Evolutionary conservation across 768 basidiomycete species (phyloP), one percentile per base, ranked within the genome.

Genomic region (Pleurotus tuber-regium): DNA sequence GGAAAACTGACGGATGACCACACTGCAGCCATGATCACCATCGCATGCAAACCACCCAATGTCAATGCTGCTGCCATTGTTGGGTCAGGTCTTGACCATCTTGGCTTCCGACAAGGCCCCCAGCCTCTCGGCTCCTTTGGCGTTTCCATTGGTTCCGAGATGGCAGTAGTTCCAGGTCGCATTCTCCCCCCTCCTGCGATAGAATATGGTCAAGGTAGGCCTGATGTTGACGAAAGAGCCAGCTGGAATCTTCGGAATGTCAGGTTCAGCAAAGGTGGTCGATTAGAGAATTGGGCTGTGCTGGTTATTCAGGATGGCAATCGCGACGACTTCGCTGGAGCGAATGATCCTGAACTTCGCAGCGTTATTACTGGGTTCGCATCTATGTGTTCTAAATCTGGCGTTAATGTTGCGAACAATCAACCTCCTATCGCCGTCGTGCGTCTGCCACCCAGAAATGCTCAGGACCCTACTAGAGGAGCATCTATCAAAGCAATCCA

Each of bases 241-340:
- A 80, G 81, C 57, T 92, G 90, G 90, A 92, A 92, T 55, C 70
- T 92, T 52, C 77, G 78, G 41, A 73, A 76, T 38, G 75, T 86
- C 58, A 80, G 77, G 57, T 92, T 92, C 59, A 68, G 79, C 2
- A 66, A 62, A 21, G 86, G 87, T 8, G 81, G 72, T 5, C 66
- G 59, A 11, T 64, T 92, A 43, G 69, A 70, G 19, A 79, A 78
- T 19, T 90, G 88, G 87, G 78, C 75, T 1, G 84, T 90, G 9
- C 68, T 92, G 11, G 68, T 89, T 36, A 80, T 92, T 56, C 68
- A 73, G 51, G 89, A 90, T 56, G 71, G 76, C 10, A 74, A 73
- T 44, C 61, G 78, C n/a, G 79, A 81, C 36, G 88, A 91, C 59
- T 91, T 91, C 56, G 28, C 36, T 1, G 76, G 73, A 8, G 53